These are phyloP conservation scores for Emergomyces pasteurianus DNA, from an alignment of 2,329 filamentous ascomycete genomes.

Conservation along the genomic window DNA sequence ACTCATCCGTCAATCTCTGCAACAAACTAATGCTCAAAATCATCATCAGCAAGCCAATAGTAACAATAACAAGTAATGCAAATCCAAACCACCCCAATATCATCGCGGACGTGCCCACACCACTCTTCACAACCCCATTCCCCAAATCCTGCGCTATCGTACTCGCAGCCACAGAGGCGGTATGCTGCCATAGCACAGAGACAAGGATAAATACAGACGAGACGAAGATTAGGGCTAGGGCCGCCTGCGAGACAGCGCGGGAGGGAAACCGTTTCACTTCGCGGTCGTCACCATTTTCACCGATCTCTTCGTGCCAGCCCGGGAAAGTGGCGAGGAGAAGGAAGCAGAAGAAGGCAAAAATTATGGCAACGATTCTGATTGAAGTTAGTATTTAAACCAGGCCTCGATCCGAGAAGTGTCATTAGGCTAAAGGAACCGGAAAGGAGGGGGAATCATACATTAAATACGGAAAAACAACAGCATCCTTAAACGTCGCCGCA, in stretches of 20 bases:
- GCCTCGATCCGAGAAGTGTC: too few species aligned
- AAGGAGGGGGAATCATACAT: constrained; percentile 46
- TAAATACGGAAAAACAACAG: constrained; percentile 94
- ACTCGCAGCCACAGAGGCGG: constrained; percentile 86
- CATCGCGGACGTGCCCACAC: constrained; percentile 91
- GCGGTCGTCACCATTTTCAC: constrained; percentile 67
- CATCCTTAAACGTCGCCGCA: constrained; percentile 92
- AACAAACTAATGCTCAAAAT: constrained; percentile 83
- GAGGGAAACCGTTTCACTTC: constrained; percentile 93
- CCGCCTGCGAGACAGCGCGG: constrained; percentile 80
- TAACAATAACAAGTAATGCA: constrained; percentile 83
- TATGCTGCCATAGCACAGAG: constrained; percentile 57
- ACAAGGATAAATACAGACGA: constrained; percentile 54
- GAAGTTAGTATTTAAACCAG: constrained; percentile 2
- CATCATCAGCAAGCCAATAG: constrained; percentile 89
- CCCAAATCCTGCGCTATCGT: constrained; percentile 87
- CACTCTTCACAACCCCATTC: constrained; percentile 75
- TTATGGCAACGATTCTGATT: constrained; percentile 81
- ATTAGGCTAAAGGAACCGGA: neutral
- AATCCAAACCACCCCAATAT: constrained; percentile 97
- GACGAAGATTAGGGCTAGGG: constrained; percentile 76
- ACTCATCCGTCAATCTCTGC: constrained; percentile 43
- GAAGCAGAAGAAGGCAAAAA: constrained; percentile 93
- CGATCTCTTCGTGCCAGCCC: constrained; percentile 88
- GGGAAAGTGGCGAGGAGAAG: constrained; percentile 92